phyloP scores from a whole-genome alignment of 2,329 filamentous ascomycete genomes.

The Sporothrix pseudoabietina region DNA sequence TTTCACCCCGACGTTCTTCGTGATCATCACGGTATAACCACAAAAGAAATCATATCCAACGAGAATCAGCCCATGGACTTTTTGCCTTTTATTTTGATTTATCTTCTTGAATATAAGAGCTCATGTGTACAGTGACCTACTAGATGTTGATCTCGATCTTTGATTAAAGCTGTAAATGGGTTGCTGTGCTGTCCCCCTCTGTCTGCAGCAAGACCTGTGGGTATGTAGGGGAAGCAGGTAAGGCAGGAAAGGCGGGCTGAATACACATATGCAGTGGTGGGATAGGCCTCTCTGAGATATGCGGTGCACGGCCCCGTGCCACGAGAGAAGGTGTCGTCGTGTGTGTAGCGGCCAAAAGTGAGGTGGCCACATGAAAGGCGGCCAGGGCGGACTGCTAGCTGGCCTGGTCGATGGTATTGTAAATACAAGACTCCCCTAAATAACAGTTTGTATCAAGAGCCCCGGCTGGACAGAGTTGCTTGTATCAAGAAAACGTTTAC shows the following conservation, averaged over 20 bases:
- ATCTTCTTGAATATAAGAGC: background rate
- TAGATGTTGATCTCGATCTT: background rate
- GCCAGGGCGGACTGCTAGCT: background rate
- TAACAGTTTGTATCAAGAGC: background rate
- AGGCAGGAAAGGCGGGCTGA: no score
- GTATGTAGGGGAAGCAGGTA: no score
- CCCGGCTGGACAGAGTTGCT: background rate
- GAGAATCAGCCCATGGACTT: background rate
- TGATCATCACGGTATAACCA: slow-evolving; percentile 18
- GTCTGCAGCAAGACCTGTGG: no score
- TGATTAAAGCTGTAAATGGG: no score
- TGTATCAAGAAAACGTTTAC: background rate
- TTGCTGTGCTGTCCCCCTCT: no score
- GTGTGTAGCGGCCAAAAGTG: background rate
- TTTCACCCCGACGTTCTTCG: background rate
- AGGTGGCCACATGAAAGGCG: background rate
- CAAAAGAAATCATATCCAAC: background rate
- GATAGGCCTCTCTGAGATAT: background rate
- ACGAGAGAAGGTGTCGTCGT: slow-evolving; percentile 22
- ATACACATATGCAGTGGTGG: background rate
- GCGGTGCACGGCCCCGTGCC: slow-evolving; percentile 10
- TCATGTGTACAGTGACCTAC: background rate
- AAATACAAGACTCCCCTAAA: background rate
- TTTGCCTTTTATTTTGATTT: background rate
- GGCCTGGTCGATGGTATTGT: background rate